phyloP scores from a whole-genome alignment of 495 filamentous ascomycete species.

The Aspergillus incahuasiensis region DNA sequence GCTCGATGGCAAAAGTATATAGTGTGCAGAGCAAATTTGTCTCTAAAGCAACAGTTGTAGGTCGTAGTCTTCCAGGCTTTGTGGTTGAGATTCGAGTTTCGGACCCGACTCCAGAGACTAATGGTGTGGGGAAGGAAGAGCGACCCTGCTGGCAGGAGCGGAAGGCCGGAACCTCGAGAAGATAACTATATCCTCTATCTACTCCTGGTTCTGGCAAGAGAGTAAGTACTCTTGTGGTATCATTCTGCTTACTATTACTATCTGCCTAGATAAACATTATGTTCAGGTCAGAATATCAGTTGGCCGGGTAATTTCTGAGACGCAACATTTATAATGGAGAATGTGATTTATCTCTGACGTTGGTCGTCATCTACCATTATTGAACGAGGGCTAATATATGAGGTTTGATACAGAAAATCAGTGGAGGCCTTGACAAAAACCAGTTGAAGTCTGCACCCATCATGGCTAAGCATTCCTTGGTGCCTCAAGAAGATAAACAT shows the following conservation, averaged over 20 bases:
- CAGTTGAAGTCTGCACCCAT: not conserved
- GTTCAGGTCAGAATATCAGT: no score
- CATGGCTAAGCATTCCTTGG: not conserved
- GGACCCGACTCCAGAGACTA: not conserved
- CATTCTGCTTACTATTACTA: no score
- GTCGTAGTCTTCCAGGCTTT: not conserved
- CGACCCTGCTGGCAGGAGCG: no score
- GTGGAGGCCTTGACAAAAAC: not conserved
- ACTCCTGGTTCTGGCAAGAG: no score
- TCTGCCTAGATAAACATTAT: no score
- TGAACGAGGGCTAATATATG: not conserved
- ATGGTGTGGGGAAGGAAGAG: constrained; percentile 2
- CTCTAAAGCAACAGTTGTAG: not conserved
- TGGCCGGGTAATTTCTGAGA: no score
- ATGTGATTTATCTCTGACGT: no score
- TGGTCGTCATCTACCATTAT: not conserved
- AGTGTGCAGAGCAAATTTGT: not conserved
- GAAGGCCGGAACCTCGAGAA: no score
- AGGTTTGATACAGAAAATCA: not conserved
- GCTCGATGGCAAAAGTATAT: not conserved
- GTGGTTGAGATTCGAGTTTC: not conserved
- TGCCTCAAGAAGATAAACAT: not conserved
- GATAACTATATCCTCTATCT: no score
- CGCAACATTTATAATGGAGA: not conserved
- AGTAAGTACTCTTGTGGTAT: no score